Conservation (phyloP, 108 stramenopile species). For the Pseudonitzschia pungens region DNA sequence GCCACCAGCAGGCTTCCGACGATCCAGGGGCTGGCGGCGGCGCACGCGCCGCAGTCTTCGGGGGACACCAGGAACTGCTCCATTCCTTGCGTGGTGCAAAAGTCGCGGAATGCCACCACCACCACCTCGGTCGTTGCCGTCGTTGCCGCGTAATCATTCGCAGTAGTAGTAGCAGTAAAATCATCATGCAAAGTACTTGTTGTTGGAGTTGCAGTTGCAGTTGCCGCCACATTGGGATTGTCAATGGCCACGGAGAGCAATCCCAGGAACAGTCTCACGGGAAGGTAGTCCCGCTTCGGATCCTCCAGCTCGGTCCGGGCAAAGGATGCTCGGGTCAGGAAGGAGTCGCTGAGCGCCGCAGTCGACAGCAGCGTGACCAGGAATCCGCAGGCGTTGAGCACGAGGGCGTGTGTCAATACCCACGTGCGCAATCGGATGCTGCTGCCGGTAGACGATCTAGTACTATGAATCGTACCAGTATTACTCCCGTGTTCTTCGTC, state of each 20-base stretch:
- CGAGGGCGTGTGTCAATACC: neutral
- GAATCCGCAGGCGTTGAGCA: neutral
- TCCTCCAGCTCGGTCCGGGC: neutral
- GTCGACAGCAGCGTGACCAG: neutral
- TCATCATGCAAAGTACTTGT: too few relatives aligned
- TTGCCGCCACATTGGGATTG: neutral
- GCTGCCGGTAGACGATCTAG: neutral
- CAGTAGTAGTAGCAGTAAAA: too few relatives aligned
- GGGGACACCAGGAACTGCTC: slow-evolving; percentile 10
- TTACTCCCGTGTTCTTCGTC: neutral
- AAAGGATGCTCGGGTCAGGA: neutral
- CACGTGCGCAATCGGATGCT: neutral
- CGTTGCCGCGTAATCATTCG: too few relatives aligned
- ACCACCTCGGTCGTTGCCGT: too few relatives aligned
- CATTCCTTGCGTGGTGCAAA: slow-evolving; percentile 1
- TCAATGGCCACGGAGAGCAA: slow-evolving; percentile 9
- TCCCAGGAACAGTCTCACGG: slow-evolving; percentile 4
- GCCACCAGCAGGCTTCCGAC: neutral
- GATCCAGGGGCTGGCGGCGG: neutral
- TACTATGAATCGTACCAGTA: too few relatives aligned
- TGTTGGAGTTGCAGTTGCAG: too few relatives aligned
- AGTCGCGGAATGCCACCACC: slow-evolving; percentile 1
- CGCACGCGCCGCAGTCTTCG: neutral
- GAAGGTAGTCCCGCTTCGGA: neutral
- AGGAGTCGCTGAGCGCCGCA: neutral